Evolutionary conservation across 2,329 filamentous ascomycete species (phyloP).

Genomic region (Botrytis pseudocinerea): DNA sequence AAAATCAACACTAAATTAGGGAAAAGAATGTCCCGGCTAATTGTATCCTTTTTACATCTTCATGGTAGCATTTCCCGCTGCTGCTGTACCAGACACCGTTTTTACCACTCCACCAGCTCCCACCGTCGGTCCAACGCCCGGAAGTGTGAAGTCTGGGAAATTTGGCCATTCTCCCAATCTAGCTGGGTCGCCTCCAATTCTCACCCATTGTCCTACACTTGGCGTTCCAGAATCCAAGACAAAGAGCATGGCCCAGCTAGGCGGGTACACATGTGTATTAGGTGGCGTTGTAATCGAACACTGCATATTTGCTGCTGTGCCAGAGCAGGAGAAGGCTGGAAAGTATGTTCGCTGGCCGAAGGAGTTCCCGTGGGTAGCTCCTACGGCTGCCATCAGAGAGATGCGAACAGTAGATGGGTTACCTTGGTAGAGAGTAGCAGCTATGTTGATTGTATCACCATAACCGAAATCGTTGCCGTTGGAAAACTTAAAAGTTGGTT

Average conservation of each 20-base stretch:
- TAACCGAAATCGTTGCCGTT: conserved; percentile 35
- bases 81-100: not conserved
- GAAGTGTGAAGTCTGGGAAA: conserved; percentile 43
- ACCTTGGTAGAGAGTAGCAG: conserved; percentile 8
- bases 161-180: conserved; percentile 62
- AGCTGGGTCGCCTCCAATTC: conserved; percentile 65
- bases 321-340: conserved; percentile 11
- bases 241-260: conserved; percentile 65
- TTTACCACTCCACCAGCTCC: not conserved
- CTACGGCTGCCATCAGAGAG: conserved; percentile 21
- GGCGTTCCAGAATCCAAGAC: conserved; percentile 63
- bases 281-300: conserved; percentile 51
- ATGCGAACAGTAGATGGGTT: not conserved
- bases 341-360: conserved; percentile 17
- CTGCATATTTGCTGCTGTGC: not conserved
- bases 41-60: not conserved
- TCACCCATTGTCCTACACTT: conserved; percentile 60
- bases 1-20: not conserved
- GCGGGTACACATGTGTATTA: conserved; percentile 55
- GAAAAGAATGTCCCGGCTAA: no score
- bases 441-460: conserved; percentile 4
- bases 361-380: conserved; percentile 16
- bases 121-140: conserved; percentile 13
- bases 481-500: conserved; percentile 53
- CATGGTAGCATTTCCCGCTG: not conserved